Base-by-base conservation (phyloP, 73 alveolate genomes). In the Blepharisma stoltei region DNA sequence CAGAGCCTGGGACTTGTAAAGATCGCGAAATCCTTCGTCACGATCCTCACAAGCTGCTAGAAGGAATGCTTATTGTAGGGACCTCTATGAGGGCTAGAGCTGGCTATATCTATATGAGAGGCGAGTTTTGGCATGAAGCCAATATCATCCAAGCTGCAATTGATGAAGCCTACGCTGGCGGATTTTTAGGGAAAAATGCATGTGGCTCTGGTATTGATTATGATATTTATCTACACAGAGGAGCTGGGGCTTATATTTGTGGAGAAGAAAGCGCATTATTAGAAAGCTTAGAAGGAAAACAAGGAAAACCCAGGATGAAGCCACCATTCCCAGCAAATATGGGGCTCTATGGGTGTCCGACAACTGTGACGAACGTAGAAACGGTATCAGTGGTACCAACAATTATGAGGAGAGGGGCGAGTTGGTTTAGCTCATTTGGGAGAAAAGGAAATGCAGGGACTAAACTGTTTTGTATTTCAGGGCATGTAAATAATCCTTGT, bases 251-350 rank as follows among this genome's bases (percentile, higher is more conserved):
- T 27, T 91, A 91, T 60, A 91, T 91, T 80, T 91, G 97, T 53
- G 97, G 97, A 53, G 97, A 91, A 77, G 97, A 91, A 86, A 85
- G 95, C 21, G 95, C 90, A 23, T 84, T 91, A 45, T 89, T 91
- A 54, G 97, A 91, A 76, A 85, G 94, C 27, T 73, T 91, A 50
- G 97, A 91, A 83, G 97, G 97, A 25, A 91, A 91, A 76, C 94
- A 91, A 68, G 97, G 97, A 4, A 82, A 86, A 69, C 97, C 97
- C 43, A 85, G 97, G 70, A 86, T 91, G 81, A 91, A 91, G 91
- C 97, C 97, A 38, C 97, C 97, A 55, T 91, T 91, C 89, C 97
- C 97, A 82, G 97, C 97, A 55, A 91, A 91, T 86, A 95, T 94
- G 21, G 97, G 97, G 27, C 81, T 91, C 11, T 91, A 87, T 71